Evolutionary conservation across 768 basidiomycete genomes (phyloP), one percentile per base, ranked within the genome.

Genomic region (Clitopilus hobsonii): DNA sequence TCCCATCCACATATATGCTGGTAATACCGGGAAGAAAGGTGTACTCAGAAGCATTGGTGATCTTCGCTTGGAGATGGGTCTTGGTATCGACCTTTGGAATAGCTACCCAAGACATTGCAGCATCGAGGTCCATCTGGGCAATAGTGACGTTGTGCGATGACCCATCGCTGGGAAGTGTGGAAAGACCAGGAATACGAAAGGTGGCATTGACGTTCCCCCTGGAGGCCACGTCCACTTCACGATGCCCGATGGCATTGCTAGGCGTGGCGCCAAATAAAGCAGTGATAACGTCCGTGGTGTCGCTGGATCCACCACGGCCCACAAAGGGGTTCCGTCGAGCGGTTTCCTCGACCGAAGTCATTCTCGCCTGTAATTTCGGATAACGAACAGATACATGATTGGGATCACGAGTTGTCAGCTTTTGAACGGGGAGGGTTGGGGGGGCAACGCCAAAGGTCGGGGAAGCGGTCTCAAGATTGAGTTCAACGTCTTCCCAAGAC

Each of bases 31-130:
- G 59, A 7, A 85, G 69, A 1, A 85, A 63, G 1, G 77, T 75
- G 56, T 81, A 82, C 24, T 80, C 77, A 5, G 79, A 81, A 11
- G 74, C 74, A 57, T 85, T 85, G 64, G 74, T 76, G 54, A 85
- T 72, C 50, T 68, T 74, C 11, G 74, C 77, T 75, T 81, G 57
- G 20, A 23, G 38, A 63, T 75, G 74, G 0, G 70, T 68, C 55
- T 69, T 72, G 2, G 65, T 55, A 49, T 75, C 73, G 24, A 62
- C 60, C 58, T 71, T 76, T 5, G 77, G 76, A 0, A 76, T 71
- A 28, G 66, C 60, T 3, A 77, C 63, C 77, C 76, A 78, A n/a
- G 67, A 67, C 72, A 78, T 72, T 8, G 56, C 56, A 0, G 77
- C 73, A 26, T 74, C 67, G 38, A 76, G 61, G 0, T 58, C 54